These are phyloP conservation scores for Penicillium sp. DNA, from an alignment of 2,329 filamentous ascomycete genomes.

Conservation along the genomic window DNA sequence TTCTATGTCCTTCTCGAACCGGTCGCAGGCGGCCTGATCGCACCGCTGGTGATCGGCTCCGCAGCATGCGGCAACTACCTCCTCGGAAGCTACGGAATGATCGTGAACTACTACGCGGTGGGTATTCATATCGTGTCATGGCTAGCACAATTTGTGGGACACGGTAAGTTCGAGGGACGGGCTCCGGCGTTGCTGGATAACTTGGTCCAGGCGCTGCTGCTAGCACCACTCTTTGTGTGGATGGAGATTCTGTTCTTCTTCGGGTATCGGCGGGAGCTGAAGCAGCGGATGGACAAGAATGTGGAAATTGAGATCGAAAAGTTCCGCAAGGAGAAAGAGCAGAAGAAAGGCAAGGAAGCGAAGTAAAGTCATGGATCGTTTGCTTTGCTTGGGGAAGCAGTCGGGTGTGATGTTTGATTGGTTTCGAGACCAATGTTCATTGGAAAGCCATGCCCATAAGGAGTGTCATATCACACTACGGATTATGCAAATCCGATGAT, in stretches of 20 bases:
- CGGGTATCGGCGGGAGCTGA: slow-evolving; percentile 86
- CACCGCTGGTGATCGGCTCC: slow-evolving; percentile 71
- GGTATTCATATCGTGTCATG: slow-evolving; percentile 73
- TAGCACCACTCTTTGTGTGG: slow-evolving; percentile 97
- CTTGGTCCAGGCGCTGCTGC: slow-evolving; percentile 83
- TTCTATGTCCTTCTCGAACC: slow-evolving; percentile 93
- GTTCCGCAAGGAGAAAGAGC: slow-evolving; percentile 58
- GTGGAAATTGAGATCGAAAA: slow-evolving; percentile 77
- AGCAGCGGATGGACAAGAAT: slow-evolving; percentile 73
- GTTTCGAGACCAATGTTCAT: not conserved
- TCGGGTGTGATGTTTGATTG: not conserved
- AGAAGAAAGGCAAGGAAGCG: slow-evolving; percentile 16
- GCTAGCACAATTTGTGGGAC: slow-evolving; percentile 88
- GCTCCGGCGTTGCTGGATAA: slow-evolving; percentile 91
- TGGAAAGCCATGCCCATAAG: not conserved
- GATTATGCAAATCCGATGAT: not conserved
- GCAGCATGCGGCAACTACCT: slow-evolving; percentile 77
- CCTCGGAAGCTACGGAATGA: slow-evolving; percentile 61
- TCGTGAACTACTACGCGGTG: slow-evolving; percentile 65
- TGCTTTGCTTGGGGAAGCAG: not conserved
- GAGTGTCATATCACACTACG: not conserved
- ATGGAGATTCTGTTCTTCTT: slow-evolving; percentile 88
- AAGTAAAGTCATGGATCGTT: not conserved
- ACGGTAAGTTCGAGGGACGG: slow-evolving; percentile 83
- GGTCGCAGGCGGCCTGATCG: slow-evolving; percentile 77